Evolutionary conservation across 495 filamentous ascomycete genomes (phyloP).

Genomic region (Annulohypoxylon maeteangense): DNA sequence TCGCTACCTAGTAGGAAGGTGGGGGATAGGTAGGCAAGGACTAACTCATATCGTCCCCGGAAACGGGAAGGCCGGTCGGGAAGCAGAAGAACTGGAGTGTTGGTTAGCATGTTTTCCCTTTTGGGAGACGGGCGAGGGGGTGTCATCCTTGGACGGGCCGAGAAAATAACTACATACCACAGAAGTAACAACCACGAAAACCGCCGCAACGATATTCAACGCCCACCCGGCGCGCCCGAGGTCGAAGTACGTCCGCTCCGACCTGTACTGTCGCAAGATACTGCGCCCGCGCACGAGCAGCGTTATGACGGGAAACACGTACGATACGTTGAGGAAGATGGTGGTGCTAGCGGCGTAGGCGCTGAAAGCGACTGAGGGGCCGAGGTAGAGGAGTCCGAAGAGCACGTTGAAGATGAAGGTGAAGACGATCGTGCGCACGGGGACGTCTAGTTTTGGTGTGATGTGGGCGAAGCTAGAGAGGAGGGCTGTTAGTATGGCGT

Average conservation of each 20-base stretch:
- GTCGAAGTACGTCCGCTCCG: slow-evolving; percentile 35
- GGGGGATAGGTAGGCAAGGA: not conserved
- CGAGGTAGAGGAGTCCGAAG: slow-evolving; percentile 51
- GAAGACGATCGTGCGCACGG: slow-evolving; percentile 48
- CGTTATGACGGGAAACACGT: slow-evolving; percentile 46
- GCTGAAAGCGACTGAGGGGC: slow-evolving; percentile 49
- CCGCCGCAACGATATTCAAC: slow-evolving; percentile 41
- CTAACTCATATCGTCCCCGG: slow-evolving; percentile 48
- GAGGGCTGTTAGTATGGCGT: too few species aligned
- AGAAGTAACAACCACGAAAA: slow-evolving; percentile 49
- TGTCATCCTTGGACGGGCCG: not conserved
- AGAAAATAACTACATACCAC: slow-evolving; percentile 35
- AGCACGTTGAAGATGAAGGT: slow-evolving; percentile 50
- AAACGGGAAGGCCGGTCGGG: slow-evolving; percentile 45
- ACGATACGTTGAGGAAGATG: slow-evolving; percentile 51
- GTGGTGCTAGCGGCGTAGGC: slow-evolving; percentile 49
- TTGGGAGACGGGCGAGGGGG: too few species aligned
- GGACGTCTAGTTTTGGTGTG: slow-evolving; percentile 42
- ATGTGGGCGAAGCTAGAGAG: slow-evolving; percentile 48
- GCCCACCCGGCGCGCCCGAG: slow-evolving; percentile 41
- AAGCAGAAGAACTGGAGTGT: slow-evolving; percentile 49
- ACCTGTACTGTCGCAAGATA: slow-evolving; percentile 34
- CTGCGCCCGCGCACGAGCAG: slow-evolving; percentile 47
- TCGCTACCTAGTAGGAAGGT: not conserved
- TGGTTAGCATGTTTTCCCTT: slow-evolving; percentile 9